Conservation (phyloP, 2,329 filamentous ascomycete species). For the Hymenoscyphus linearis region DNA sequence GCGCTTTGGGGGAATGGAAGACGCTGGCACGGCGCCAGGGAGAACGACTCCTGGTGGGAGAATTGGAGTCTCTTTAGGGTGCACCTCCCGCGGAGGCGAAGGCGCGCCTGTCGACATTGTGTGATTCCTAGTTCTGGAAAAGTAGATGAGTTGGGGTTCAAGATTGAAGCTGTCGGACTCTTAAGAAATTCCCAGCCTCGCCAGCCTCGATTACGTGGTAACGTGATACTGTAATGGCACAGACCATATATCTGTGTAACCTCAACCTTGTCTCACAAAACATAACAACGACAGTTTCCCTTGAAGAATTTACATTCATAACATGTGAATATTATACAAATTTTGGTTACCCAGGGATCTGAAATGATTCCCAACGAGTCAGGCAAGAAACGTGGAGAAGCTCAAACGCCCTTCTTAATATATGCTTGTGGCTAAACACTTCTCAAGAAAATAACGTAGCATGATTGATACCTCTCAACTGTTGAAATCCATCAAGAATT, state of each 20-base stretch:
- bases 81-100: slow-evolving; percentile 36
- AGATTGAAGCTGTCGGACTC: not conserved
- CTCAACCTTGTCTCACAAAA: too few species aligned
- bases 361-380: too few species aligned
- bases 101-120: slow-evolving; percentile 33
- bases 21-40: slow-evolving; percentile 23
- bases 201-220: not conserved
- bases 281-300: too few species aligned
- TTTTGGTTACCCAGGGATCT: too few species aligned
- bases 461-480: too few species aligned
- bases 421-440: too few species aligned
- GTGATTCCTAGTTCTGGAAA: not conserved
- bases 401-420: too few species aligned
- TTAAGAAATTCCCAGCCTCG: not conserved
- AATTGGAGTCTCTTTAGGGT: slow-evolving; percentile 33
- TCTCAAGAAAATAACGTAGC: too few species aligned
- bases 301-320: too few species aligned
- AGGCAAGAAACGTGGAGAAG: too few species aligned
- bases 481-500: too few species aligned
- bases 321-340: too few species aligned
- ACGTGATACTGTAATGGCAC: not conserved
- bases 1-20: slow-evolving; percentile 59
- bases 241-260: not conserved
- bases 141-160: not conserved
- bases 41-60: slow-evolving; percentile 34